phyloP scores from a whole-genome alignment of 306 rosid genomes.

The Mimosa pudica region DNA sequence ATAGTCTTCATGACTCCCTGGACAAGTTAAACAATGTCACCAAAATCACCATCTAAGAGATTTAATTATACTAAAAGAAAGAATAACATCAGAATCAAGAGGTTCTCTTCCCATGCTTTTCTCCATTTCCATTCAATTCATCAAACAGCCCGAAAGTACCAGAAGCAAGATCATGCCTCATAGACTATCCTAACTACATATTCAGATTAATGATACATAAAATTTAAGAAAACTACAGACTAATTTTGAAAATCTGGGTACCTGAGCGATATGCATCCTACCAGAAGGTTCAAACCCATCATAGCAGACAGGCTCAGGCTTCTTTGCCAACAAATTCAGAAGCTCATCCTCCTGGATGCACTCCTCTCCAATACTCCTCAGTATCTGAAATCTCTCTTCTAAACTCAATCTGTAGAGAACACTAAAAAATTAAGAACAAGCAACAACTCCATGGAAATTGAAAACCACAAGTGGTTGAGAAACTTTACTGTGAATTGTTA shows the following conservation, averaged over 20 bases:
- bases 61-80: not conserved
- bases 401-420: slow-evolving; percentile 41
- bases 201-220: not conserved
- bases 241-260: not conserved
- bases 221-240: not conserved
- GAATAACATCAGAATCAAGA: not conserved
- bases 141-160: not conserved
- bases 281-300: slow-evolving; percentile 96
- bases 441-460: not conserved
- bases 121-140: not conserved
- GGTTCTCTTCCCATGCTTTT: not conserved
- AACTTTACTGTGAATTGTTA: slow-evolving; percentile 45
- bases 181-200: not conserved
- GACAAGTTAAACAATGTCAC: not conserved
- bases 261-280: slow-evolving; percentile 98
- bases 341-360: slow-evolving; percentile 89
- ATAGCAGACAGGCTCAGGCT: slow-evolving; percentile 77
- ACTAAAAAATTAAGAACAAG: not conserved
- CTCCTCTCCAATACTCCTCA: slow-evolving; percentile 86
- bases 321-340: slow-evolving; percentile 58
- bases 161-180: not conserved
- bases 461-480: not conserved
- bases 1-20: slow-evolving; percentile 4
- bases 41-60: not conserved
- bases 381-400: slow-evolving; percentile 56